Conservation (phyloP, 805 yeast genomes). For the Kodamaea kakaduensis region DNA sequence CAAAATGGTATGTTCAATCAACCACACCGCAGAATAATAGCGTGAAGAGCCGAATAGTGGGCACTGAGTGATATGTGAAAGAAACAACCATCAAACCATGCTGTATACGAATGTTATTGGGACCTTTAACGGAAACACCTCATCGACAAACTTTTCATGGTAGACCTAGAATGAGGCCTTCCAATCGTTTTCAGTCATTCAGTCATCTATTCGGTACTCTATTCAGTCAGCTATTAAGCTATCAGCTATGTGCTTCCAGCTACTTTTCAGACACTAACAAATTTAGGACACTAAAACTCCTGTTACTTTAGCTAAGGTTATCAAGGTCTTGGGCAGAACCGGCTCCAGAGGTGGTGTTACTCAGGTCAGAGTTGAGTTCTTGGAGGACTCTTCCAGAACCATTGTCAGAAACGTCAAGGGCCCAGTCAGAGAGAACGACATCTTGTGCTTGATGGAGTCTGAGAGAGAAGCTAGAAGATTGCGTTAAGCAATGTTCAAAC, state of each 20-base stretch:
- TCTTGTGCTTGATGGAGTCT: constrained; percentile 98
- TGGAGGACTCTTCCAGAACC: constrained; percentile 92
- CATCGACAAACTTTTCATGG: background rate
- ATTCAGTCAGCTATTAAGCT: no score
- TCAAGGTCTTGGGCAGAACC: constrained; percentile 99
- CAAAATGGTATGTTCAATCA: constrained; percentile 19
- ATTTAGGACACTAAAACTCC: constrained; percentile 69
- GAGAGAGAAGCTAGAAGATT: constrained; percentile 99
- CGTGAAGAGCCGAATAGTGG: no score
- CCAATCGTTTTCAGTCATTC: background rate
- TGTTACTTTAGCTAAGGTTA: constrained; percentile 99
- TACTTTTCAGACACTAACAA: constrained; percentile 21
- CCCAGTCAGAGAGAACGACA: constrained; percentile 97
- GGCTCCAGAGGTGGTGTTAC: constrained; percentile 99
- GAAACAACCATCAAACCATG: no score
- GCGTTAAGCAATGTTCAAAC: constrained; percentile 49
- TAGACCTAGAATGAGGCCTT: background rate
- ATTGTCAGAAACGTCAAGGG: constrained; percentile 97
- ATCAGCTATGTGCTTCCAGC: constrained; percentile 12
- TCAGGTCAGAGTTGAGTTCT: constrained; percentile 96
- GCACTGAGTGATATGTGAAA: no score
- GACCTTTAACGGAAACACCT: background rate
- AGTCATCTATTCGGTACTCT: no score
- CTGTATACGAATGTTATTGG: background rate
- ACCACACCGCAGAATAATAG: no score